Percentiles rank a stretch among this genome's conserved stretches.
These are phyloP conservation scores for Paramecium caudatum DNA, from an alignment of 73 alveolate species.

Conservation along the genomic window DNA sequence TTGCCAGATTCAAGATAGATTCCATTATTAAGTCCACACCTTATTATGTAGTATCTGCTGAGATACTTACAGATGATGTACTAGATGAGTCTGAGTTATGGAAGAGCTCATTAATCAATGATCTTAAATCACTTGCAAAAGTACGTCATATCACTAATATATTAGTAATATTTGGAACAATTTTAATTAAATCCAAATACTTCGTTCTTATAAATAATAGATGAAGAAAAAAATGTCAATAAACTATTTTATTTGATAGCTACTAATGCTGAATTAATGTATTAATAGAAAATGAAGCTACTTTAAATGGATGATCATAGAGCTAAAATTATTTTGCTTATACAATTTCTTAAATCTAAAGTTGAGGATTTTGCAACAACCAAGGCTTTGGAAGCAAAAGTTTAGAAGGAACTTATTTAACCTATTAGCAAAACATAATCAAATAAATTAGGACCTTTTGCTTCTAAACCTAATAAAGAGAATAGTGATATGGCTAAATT, in stretches of 20 bases:
- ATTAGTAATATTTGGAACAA: constrained; percentile 46
- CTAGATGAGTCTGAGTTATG: not conserved
- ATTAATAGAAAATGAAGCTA: constrained; percentile 16
- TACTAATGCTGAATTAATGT: constrained; percentile 45
- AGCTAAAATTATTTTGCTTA: constrained; percentile 28
- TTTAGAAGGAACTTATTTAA: constrained; percentile 48
- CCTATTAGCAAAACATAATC: not conserved
- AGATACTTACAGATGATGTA: constrained; percentile 8
- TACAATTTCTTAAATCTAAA: constrained; percentile 15
- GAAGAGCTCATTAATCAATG: not conserved
- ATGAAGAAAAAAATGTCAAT: constrained; percentile 62
- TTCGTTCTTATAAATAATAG: constrained; percentile 16
- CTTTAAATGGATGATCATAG: constrained; percentile 52
- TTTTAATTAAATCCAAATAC: constrained; percentile 62
- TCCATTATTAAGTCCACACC: constrained; percentile 49
- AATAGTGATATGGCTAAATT: constrained; percentile 80
- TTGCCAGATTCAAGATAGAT: constrained; percentile 67
- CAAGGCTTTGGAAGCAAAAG: constrained; percentile 67
- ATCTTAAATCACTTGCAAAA: not conserved
- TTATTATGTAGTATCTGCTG: constrained; percentile 20
- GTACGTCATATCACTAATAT: not conserved
- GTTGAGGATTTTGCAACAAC: constrained; percentile 66
- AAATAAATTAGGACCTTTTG: constrained; percentile 14
- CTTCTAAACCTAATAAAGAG: not conserved
- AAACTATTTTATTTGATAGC: constrained; percentile 66